Conservation (phyloP, 352 stramenopile species). For the Discostella stelligera region DNA sequence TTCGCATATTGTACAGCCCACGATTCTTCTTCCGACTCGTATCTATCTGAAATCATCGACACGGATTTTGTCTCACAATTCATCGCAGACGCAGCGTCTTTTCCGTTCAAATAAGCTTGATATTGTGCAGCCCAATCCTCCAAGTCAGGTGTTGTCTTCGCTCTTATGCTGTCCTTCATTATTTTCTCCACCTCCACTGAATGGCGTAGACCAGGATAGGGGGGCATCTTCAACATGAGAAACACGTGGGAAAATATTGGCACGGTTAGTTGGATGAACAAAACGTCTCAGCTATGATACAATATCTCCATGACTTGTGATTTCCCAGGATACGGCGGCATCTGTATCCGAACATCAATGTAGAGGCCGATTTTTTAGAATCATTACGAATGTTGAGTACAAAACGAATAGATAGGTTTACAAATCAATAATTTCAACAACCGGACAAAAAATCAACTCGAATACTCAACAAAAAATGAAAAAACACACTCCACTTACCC, state of each 20-base stretch:
- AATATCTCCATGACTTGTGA: constrained; percentile 48
- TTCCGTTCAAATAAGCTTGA: constrained; percentile 42
- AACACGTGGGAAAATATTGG: constrained; percentile 6
- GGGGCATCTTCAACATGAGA: constrained; percentile 23
- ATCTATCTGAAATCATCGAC: background rate
- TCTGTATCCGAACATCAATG: constrained; percentile 27
- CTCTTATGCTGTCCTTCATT: constrained; percentile 32
- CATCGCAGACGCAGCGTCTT: constrained; percentile 17
- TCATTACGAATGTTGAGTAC: background rate
- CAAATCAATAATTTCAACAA: too few relatives aligned
- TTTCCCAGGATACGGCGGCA: constrained; percentile 46
- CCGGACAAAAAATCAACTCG: background rate
- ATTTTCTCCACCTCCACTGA: constrained; percentile 26
- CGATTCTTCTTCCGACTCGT: constrained; percentile 30
- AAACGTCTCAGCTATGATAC: background rate
- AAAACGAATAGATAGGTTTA: too few relatives aligned
- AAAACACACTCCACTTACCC: constrained; percentile 29
- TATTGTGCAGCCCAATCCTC: constrained; percentile 52
- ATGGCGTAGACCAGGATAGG: constrained; percentile 27
- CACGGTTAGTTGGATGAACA: constrained; percentile 1
- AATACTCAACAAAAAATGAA: background rate
- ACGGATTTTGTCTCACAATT: background rate
- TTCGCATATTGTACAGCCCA: constrained; percentile 67
- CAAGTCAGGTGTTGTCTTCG: background rate
- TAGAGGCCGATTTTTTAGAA: background rate